phyloP scores from a whole-genome alignment of 2,329 filamentous ascomycete genomes.

The Talaromyces piceae region DNA sequence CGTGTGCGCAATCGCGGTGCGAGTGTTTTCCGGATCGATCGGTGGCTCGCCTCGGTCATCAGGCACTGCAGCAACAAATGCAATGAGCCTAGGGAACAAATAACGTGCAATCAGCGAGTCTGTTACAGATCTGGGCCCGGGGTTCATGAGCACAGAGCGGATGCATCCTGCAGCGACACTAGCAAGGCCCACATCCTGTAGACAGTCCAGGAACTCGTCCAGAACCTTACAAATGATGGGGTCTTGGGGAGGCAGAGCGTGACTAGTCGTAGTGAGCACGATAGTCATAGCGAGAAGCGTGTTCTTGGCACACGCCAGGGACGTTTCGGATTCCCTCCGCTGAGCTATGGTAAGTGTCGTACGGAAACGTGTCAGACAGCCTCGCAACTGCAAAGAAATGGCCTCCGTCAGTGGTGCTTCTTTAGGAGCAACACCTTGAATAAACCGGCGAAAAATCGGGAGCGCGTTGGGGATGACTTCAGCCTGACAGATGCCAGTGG shows the following conservation, averaged over 20 bases:
- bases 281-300: constrained; percentile 81
- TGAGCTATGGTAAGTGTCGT: constrained; percentile 53
- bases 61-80: constrained; percentile 55
- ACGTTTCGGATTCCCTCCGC: constrained; percentile 56
- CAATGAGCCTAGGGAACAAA: constrained; percentile 65
- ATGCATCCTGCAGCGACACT: constrained; percentile 88
- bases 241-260: constrained; percentile 66
- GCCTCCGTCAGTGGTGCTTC: constrained; percentile 30
- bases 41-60: constrained; percentile 52
- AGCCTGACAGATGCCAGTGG: constrained; percentile 78
- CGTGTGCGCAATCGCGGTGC: constrained; percentile 63
- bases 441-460: constrained; percentile 85
- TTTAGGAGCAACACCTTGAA: constrained; percentile 59
- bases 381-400: constrained; percentile 66
- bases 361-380: constrained; percentile 74
- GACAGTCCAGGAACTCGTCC: constrained; percentile 75
- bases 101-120: constrained; percentile 68
- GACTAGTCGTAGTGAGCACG: constrained; percentile 72
- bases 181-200: constrained; percentile 53
- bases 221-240: constrained; percentile 67
- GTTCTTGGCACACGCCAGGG: constrained; percentile 86
- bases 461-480: constrained; percentile 83
- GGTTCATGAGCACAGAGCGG: constrained; percentile 70
- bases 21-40: constrained; percentile 66
- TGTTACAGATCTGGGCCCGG: constrained; percentile 50